A percentile compares a stretch with the other conserved stretches of the same genome.
phyloP scores from a whole-genome alignment of 805 yeast species.

The Wickerhamiella australiensis region DNA sequence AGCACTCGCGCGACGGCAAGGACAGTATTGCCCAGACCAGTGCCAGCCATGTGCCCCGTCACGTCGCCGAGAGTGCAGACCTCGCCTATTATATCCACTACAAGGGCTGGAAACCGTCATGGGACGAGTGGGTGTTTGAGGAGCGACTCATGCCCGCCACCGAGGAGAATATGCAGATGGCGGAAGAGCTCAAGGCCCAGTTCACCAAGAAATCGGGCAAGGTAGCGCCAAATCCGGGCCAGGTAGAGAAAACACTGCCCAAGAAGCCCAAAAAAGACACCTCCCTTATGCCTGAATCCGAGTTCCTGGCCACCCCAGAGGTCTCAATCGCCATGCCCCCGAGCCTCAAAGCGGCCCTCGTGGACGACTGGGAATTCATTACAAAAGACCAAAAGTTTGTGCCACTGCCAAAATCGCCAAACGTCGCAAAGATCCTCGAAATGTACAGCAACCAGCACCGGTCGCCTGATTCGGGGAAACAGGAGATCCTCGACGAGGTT shows the following conservation, averaged over 20 bases:
- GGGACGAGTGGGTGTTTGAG: slow-evolving; percentile 91
- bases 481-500: slow-evolving; percentile 54
- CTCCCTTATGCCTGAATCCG: slow-evolving; percentile 28
- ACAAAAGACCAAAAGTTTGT: slow-evolving; percentile 69
- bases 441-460: slow-evolving; percentile 35
- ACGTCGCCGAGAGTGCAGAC: slow-evolving; percentile 31
- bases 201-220: slow-evolving; percentile 12
- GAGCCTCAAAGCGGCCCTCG: slow-evolving; percentile 54
- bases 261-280: slow-evolving; percentile 13
- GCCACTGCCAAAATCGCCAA: slow-evolving; percentile 46
- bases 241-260: neutral
- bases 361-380: slow-evolving; percentile 87
- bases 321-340: slow-evolving; percentile 51
- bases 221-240: slow-evolving; percentile 14
- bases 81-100: slow-evolving; percentile 65
- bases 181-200: slow-evolving; percentile 37
- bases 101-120: slow-evolving; percentile 87
- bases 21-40: slow-evolving; percentile 4
- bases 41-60: slow-evolving; percentile 16
- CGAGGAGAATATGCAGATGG: slow-evolving; percentile 53
- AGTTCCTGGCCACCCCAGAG: slow-evolving; percentile 34
- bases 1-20: slow-evolving; percentile 17
- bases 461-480: slow-evolving; percentile 26
- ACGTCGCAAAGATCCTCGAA: slow-evolving; percentile 42
- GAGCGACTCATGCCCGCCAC: slow-evolving; percentile 57